Evolutionary conservation across 2,329 filamentous ascomycete species (phyloP).

Genomic region (Thermothelomyces thermophilus): DNA sequence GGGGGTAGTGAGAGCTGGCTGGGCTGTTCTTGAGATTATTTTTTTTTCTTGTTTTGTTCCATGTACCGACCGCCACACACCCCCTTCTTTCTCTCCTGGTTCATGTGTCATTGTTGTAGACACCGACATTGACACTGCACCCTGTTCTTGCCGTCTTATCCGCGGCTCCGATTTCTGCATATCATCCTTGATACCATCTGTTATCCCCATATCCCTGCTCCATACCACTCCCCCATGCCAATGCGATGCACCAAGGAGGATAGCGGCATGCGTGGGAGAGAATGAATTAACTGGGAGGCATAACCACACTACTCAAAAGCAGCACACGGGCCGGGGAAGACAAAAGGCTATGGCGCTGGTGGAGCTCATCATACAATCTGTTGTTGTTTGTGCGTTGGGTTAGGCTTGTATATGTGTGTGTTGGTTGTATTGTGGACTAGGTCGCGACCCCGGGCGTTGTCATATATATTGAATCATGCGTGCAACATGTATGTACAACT

Average conservation of each 20-base stretch:
- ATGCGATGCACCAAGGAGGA: no score
- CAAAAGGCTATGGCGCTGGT: background rate
- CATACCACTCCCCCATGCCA: no score
- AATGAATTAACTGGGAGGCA: no score
- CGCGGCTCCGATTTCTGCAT: no score
- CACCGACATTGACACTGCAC: background rate
- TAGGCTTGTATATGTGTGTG: background rate
- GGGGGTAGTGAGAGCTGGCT: slow-evolving; percentile 4
- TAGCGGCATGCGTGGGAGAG: no score
- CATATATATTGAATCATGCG: no score
- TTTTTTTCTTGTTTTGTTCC: background rate
- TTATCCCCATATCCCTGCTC: no score
- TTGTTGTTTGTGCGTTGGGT: background rate
- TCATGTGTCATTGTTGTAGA: background rate
- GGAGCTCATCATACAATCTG: background rate
- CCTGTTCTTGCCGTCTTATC: no score
- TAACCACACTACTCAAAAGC: background rate
- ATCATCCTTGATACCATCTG: no score
- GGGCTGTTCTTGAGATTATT: background rate
- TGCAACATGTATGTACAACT: no score
- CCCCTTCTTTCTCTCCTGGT: background rate
- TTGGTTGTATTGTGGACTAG: no score
- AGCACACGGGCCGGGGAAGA: background rate
- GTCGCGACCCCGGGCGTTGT: no score
- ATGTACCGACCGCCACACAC: background rate